Conservation (phyloP, 176 grass and related monocot genomes). For the Bromus sterilis region DNA sequence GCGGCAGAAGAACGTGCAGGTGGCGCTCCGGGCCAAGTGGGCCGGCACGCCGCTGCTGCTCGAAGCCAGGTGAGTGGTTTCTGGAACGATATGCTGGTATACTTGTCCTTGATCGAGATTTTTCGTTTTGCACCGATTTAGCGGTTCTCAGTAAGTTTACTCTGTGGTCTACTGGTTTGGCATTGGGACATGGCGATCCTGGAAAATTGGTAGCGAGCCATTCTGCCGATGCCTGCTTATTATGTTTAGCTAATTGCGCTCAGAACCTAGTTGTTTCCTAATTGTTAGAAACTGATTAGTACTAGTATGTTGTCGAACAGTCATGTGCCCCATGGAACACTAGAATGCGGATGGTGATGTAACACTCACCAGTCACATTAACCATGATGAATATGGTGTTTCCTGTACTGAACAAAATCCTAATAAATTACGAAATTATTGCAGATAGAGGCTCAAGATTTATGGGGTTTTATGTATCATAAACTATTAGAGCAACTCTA, state of each 20-base stretch:
- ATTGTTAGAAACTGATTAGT: background rate
- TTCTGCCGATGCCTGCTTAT: background rate
- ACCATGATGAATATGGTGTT: background rate
- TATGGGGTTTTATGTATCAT: background rate
- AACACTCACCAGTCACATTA: background rate
- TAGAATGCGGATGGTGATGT: no score
- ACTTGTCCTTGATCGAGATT: background rate
- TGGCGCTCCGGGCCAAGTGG: conserved; percentile 83
- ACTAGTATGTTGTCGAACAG: background rate
- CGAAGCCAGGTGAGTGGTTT: conserved; percentile 60
- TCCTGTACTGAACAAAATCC: background rate
- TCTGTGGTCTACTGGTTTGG: background rate
- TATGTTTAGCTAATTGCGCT: background rate
- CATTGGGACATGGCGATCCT: background rate
- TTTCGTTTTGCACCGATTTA: background rate
- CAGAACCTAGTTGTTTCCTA: background rate
- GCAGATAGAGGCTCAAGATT: background rate
- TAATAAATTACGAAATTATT: background rate
- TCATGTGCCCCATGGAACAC: background rate
- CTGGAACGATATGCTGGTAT: background rate
- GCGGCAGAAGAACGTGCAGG: conserved; percentile 88
- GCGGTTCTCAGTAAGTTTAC: background rate
- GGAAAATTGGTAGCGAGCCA: background rate
- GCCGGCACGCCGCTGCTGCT: conserved; percentile 77
- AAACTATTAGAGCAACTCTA: no score